Base-by-base conservation (phyloP, 805 yeast genomes). In the Ogataea kodamae region DNA sequence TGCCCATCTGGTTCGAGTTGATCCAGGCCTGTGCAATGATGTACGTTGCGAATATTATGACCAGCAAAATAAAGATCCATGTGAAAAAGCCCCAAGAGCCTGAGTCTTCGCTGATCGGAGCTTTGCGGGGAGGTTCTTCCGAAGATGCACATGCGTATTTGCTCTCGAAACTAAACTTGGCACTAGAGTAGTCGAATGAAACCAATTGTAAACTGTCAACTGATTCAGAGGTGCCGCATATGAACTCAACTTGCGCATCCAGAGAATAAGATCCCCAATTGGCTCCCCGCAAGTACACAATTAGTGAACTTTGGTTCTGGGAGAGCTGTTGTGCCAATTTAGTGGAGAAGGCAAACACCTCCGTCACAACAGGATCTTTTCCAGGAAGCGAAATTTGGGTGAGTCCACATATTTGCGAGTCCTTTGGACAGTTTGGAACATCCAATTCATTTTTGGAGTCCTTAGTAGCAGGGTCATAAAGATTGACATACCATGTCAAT, bases 31-130 rank as follows among this genome's bases (percentile, higher is more conserved):
- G 81, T 16, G 78, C 78, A 33, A 80, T 72, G 15, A 82, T 72
- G 57, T 85, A 89, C 25, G 77, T 76, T 28, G 87, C 78, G 48
- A 83, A 69, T 28, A 73, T 72, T 20, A 90, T 59, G 11, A 85
- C 84, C 45, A 80, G 59, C 40, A 88, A 61, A 46, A 89, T 78
- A 53, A 89, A 85, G 7, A 87, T 51, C 79, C 90, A 85, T 3
- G 88, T 74, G 54, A 89, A 75, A 71, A 89, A 75, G 33, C 95
- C 92, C 80, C 90, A 78, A 39, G 79, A 76, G 50, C 61, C 30
- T 9, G 76, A 65, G 24, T 57, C 57, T n/a, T 56, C 61, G 4
- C 46, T 37, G 13, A 40, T 36, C 18, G 52, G 47, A 18, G 55
- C 55, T 30, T 57, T 52, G 8, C 54, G 50, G 23, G 58, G 57